phyloP scores from a whole-genome alignment of 306 rosid species.

The Prunus armeniaca region DNA sequence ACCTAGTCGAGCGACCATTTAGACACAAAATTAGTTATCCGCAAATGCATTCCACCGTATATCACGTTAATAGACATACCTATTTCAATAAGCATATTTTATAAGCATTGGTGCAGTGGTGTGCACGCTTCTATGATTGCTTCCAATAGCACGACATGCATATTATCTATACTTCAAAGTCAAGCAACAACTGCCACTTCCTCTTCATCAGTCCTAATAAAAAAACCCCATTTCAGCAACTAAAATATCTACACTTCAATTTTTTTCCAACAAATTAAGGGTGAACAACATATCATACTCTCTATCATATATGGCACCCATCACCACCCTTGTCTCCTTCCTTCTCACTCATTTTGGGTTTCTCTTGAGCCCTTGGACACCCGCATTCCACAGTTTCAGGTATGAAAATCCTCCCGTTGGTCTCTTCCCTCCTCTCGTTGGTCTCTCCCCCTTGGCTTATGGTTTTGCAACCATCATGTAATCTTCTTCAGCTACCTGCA shows the following conservation, averaged over 20 bases:
- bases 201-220: too few relatives aligned
- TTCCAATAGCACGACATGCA: neutral
- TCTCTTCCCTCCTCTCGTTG: neutral
- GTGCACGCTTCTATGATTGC: slow-evolving; percentile 10
- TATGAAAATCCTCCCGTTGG: neutral
- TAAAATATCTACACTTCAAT: too few relatives aligned
- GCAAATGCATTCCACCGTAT: too few relatives aligned
- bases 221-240: too few relatives aligned
- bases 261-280: too few relatives aligned
- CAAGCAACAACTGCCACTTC: slow-evolving; percentile 8
- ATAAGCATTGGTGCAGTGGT: neutral
- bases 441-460: neutral
- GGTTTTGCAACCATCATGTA: neutral
- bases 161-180: neutral
- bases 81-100: neutral
- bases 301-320: slow-evolving; percentile 23
- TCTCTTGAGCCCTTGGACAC: slow-evolving; percentile 7
- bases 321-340: slow-evolving; percentile 23
- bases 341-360: slow-evolving; percentile 1
- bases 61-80: too few relatives aligned
- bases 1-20: too few relatives aligned
- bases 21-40: too few relatives aligned
- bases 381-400: slow-evolving; percentile 3
- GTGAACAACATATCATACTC: too few relatives aligned
- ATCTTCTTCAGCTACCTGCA: neutral